A percentile compares a stretch with the other conserved stretches of the same genome.
These are phyloP conservation scores for Hygrophorus pudorinus DNA, from an alignment of 768 basidiomycete genomes.

Conservation along the genomic window DNA sequence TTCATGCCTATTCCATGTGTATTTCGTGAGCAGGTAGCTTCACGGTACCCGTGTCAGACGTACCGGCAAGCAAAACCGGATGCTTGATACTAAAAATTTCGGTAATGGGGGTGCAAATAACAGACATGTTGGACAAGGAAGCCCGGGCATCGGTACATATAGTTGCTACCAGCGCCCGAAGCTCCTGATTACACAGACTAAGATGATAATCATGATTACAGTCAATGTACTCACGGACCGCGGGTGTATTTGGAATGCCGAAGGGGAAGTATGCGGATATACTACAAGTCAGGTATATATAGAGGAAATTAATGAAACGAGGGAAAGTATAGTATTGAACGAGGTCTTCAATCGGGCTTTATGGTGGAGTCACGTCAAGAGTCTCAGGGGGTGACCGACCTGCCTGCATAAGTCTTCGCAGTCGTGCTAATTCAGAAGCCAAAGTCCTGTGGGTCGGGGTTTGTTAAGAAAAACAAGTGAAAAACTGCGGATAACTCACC, in stretches of 20 bases:
- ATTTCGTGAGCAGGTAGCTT: background rate
- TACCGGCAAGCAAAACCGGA: conserved; percentile 75
- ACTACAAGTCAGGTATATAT: too few relatives aligned
- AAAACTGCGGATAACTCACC: conserved; percentile 40
- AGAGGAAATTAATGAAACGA: conserved; percentile 4
- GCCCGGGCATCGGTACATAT: background rate
- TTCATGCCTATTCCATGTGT: conserved; percentile 29
- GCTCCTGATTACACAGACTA: background rate
- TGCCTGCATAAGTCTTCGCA: conserved; percentile 63
- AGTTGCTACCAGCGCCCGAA: too few relatives aligned
- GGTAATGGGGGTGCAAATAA: conserved; percentile 77
- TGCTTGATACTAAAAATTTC: conserved; percentile 84
- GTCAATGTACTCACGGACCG: too few relatives aligned
- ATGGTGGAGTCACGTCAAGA: background rate
- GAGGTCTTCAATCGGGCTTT: background rate
- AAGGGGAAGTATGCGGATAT: too few relatives aligned
- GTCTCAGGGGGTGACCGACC: conserved; percentile 1
- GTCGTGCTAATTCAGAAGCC: conserved; percentile 52
- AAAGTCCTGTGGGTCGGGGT: conserved; percentile 32
- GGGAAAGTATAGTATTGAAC: background rate
- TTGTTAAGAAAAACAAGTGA: conserved; percentile 1
- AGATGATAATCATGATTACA: too few relatives aligned
- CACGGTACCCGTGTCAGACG: background rate
- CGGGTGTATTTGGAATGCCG: too few relatives aligned
- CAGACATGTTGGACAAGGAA: conserved; percentile 33